A percentile compares a stretch with the other conserved stretches of the same genome.
phyloP scores from a whole-genome alignment of 352 stramenopile species.

The Pythium inflatum region DNA sequence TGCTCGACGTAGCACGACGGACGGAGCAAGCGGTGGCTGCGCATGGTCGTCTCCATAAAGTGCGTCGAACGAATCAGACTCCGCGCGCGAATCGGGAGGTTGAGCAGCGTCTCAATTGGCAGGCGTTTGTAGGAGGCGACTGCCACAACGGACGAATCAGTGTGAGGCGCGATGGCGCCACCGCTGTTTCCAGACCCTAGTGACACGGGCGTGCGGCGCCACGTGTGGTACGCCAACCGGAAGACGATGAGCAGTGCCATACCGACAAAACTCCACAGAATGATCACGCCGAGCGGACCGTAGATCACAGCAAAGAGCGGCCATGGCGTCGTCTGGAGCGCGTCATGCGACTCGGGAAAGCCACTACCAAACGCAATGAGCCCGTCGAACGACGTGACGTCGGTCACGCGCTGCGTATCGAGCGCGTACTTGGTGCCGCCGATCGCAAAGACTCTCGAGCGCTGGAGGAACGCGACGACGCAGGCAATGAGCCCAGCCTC shows the following conservation, averaged over 20 bases:
- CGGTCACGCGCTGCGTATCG: slow-evolving; percentile 8
- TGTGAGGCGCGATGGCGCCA: neutral
- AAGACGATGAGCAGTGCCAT: neutral
- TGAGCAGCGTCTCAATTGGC: slow-evolving; percentile 28
- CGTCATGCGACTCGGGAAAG: slow-evolving; percentile 6
- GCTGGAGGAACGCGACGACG: slow-evolving; percentile 9
- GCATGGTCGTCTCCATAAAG: slow-evolving; percentile 22
- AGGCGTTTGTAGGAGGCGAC: slow-evolving; percentile 17
- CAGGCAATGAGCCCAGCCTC: neutral
- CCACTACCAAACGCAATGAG: slow-evolving; percentile 14
- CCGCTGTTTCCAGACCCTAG: too few relatives aligned
- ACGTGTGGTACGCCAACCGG: slow-evolving; percentile 5
- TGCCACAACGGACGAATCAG: neutral
- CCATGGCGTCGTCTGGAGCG: neutral
- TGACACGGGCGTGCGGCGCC: neutral
- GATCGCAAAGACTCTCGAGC: slow-evolving; percentile 8
- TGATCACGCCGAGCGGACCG: neutral
- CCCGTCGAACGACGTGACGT: neutral
- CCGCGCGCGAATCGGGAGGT: slow-evolving; percentile 28
- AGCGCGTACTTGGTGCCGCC: slow-evolving; percentile 8
- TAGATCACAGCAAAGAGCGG: slow-evolving; percentile 1
- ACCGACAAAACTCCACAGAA: slow-evolving; percentile 11
- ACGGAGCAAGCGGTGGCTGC: slow-evolving; percentile 9
- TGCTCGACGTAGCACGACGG: slow-evolving; percentile 30
- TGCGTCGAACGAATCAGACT: slow-evolving; percentile 22